These are phyloP conservation scores for Cyclotella kingstonii DNA, from an alignment of 108 stramenopile genomes.

Conservation along the genomic window DNA sequence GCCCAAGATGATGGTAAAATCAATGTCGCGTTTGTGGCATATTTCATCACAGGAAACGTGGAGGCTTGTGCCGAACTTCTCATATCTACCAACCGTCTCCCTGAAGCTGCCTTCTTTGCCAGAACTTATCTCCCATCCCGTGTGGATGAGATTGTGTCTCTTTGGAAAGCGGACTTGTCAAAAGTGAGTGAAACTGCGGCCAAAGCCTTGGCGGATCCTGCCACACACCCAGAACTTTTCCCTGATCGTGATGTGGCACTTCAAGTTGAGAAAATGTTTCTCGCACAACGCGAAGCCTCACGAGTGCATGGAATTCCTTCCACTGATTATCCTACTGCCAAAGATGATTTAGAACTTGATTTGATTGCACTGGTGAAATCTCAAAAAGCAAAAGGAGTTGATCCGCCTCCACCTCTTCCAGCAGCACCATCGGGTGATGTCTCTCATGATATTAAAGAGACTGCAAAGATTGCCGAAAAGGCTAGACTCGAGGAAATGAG, in stretches of 20 bases:
- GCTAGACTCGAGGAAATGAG: conserved; percentile 20
- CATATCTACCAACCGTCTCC: conserved; percentile 84
- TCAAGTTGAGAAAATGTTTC: conserved; percentile 90
- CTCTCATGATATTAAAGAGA: conserved; percentile 36
- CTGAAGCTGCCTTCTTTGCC: conserved; percentile 98
- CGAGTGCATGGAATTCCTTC: conserved; percentile 71
- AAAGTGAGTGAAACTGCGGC: conserved; percentile 87
- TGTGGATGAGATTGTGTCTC: conserved; percentile 82
- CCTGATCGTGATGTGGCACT: conserved; percentile 89
- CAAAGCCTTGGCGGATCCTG: conserved; percentile 85
- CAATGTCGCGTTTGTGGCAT: conserved; percentile 95
- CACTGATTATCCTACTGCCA: conserved; percentile 78
- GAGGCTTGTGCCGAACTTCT: conserved; percentile 94
- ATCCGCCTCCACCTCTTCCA: conserved; percentile 26
- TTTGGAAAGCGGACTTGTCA: conserved; percentile 93
- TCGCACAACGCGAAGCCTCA: conserved; percentile 70
- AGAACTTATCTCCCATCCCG: conserved; percentile 95
- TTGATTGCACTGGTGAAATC: conserved; percentile 84
- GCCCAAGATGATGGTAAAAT: conserved; percentile 83
- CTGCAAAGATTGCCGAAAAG: conserved; percentile 38
- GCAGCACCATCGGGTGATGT: conserved; percentile 31
- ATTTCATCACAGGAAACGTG: conserved; percentile 88
- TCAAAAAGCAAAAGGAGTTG: conserved; percentile 49
- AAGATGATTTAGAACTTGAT: conserved; percentile 87
- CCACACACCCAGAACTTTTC: conserved; percentile 84